These are phyloP conservation scores for Geopyxis carbonaria DNA, from an alignment of 495 filamentous ascomycete genomes.

Conservation along the genomic window DNA sequence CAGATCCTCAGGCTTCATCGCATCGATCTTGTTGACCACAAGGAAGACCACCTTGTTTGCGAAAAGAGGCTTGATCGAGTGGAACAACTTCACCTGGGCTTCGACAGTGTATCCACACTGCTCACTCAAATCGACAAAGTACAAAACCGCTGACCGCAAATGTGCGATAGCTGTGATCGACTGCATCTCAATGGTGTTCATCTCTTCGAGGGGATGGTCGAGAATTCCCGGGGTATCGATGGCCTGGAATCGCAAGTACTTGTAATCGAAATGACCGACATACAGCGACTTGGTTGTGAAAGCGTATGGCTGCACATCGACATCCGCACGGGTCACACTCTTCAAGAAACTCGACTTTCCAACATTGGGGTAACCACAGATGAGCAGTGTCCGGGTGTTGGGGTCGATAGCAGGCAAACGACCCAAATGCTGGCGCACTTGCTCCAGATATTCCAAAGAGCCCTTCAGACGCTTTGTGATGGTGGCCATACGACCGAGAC, in stretches of 20 bases:
- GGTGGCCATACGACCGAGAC: slow-evolving; percentile 87
- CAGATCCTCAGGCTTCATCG: slow-evolving; percentile 71
- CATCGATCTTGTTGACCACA: slow-evolving; percentile 95
- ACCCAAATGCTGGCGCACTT: slow-evolving; percentile 92
- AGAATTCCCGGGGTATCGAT: slow-evolving; percentile 88
- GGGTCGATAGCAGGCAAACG: slow-evolving; percentile 96
- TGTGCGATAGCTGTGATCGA: slow-evolving; percentile 95
- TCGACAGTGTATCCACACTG: slow-evolving; percentile 90
- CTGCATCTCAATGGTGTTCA: slow-evolving; percentile 99
- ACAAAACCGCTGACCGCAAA: slow-evolving; percentile 79
- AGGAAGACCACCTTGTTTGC: slow-evolving; percentile 93
- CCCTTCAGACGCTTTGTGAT: slow-evolving; percentile 87
- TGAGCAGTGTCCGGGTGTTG: slow-evolving; percentile 82
- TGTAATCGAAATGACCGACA: slow-evolving; percentile 97
- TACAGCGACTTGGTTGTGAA: slow-evolving; percentile 98
- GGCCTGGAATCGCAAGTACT: slow-evolving; percentile 83
- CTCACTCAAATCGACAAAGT: slow-evolving; percentile 97
- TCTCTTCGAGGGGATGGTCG: slow-evolving; percentile 95
- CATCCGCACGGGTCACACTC: slow-evolving; percentile 84
- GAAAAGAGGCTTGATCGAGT: slow-evolving; percentile 89
- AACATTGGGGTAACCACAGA: slow-evolving; percentile 95
- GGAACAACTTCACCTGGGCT: slow-evolving; percentile 83
- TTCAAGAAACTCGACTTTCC: slow-evolving; percentile 91
- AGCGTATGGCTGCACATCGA: slow-evolving; percentile 94
- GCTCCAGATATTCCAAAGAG: slow-evolving; percentile 85